Evolutionary conservation across 345 rosid genomes (phyloP).

Genomic region (sweet orange (Citrus sinensis)): DNA sequence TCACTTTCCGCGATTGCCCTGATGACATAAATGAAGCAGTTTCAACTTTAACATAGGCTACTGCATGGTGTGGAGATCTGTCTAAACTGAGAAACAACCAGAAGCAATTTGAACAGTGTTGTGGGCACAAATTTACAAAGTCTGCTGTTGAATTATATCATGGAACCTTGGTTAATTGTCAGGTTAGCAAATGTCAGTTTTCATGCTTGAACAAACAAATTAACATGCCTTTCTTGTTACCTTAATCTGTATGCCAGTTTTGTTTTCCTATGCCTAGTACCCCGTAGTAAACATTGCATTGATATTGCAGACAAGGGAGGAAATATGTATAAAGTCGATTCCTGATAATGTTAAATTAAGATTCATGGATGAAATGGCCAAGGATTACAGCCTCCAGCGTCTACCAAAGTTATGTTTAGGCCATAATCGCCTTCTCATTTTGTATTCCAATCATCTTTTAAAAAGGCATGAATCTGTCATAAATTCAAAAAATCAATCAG

Average conservation of each 20-base stretch:
- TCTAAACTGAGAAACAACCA: too few species aligned
- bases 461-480: not conserved
- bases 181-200: conserved; percentile 9
- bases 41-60: too few species aligned
- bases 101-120: conserved; percentile 8
- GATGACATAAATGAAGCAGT: too few species aligned
- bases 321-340: conserved; percentile 15
- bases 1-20: too few species aligned
- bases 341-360: conserved; percentile 16
- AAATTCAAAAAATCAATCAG: not conserved
- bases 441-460: not conserved
- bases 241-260: not conserved
- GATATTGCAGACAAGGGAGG: conserved; percentile 20
- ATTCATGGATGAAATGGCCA: conserved; percentile 23
- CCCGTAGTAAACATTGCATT: not conserved
- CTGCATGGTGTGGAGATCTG: too few species aligned
- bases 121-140: conserved; percentile 19
- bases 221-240: too few species aligned
- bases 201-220: not conserved
- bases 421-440: not conserved
- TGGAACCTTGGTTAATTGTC: conserved; percentile 20
- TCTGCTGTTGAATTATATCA: conserved; percentile 18
- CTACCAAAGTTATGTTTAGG: conserved; percentile 3
- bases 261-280: conserved; percentile 3
- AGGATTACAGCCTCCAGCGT: conserved; percentile 17